These are phyloP conservation scores for Paxillus involutus DNA, from an alignment of 768 basidiomycete genomes.

Conservation along the genomic window DNA sequence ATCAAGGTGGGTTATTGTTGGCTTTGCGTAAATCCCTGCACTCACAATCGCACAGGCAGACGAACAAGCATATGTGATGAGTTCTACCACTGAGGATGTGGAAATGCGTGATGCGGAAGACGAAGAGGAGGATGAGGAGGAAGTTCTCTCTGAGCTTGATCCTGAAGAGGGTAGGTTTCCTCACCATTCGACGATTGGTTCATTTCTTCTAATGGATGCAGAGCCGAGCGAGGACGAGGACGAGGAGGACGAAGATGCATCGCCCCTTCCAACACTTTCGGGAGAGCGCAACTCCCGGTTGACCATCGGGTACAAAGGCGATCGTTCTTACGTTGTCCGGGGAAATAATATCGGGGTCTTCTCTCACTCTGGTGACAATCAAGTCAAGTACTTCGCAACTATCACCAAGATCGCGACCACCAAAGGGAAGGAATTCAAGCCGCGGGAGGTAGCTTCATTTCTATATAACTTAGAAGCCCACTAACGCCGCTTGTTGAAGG, in stretches of 20 bases:
- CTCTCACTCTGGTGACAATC: slow-evolving; percentile 63
- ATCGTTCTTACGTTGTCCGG: slow-evolving; percentile 90
- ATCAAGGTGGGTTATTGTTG: slow-evolving; percentile 55
- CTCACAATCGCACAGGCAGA: slow-evolving; percentile 50
- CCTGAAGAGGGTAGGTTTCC: slow-evolving; percentile 53
- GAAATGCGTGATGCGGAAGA: slow-evolving; percentile 82
- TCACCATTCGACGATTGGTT: neutral
- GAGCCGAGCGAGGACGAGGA: slow-evolving; percentile 44
- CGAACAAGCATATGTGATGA: slow-evolving; percentile 84
- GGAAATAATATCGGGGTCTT: slow-evolving; percentile 93
- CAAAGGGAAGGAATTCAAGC: slow-evolving; percentile 82
- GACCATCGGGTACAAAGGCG: slow-evolving; percentile 93
- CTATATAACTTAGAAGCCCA: neutral
- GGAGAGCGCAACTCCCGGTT: slow-evolving; percentile 85
- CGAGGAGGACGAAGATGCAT: slow-evolving; percentile 45
- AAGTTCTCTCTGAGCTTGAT: slow-evolving; percentile 67
- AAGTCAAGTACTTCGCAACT: slow-evolving; percentile 83
- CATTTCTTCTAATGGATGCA: slow-evolving; percentile 33
- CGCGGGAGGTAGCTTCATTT: slow-evolving; percentile 66
- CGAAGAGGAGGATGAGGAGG: slow-evolving; percentile 79
- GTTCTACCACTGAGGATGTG: slow-evolving; percentile 75
- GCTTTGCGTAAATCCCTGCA: neutral
- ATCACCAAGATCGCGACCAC: slow-evolving; percentile 81
- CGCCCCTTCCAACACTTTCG: slow-evolving; percentile 37
- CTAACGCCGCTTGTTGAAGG: slow-evolving; percentile 42